Base-by-base conservation (phyloP, 257 asterid species). In the Cruciata laevipes region DNA sequence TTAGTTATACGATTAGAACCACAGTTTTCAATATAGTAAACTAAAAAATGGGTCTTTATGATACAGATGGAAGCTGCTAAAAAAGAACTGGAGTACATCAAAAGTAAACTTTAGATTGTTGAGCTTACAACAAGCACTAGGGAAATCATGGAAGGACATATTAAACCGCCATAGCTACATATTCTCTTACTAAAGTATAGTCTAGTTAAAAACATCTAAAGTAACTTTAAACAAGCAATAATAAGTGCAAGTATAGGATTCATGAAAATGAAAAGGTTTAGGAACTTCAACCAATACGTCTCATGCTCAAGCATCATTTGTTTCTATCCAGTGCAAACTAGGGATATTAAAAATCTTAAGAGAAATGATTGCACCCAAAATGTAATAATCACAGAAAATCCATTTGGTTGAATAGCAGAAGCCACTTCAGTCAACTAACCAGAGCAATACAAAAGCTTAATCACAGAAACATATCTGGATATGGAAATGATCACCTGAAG, bases 401-500 rank as follows among this genome's bases (percentile, higher is more conserved):
- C 10, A 17, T 24, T 53, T 8, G 14, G 18, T 16, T 23, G 4
- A 61, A 7, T 4, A 16, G 20, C 17, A 21, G n/a, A n/a, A n/a
- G n/a, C n/a, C 13, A n/a, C 33, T 23, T 35, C 27, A 52, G 65
- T 35, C 27, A 52, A 63, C 37, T 12, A 32, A 44, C 17, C 23
- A 6, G 5, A n/a, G 58, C 58, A 35, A 71, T 6, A 14, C 8
- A 7, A 70, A 57, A 32, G 18, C 69, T 6, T n/a, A 61, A 23
- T 32, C 61, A 42, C 14, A 11, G 16, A 0, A 47, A 40, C 2
- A 49, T 25, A 31, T 64, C 17, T 11, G 51, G 3, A 25, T 17
- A 25, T 16, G 23, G 6, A 24, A 65, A 30, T 18, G 67, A 31
- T 56, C 69, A 89, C 98, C 97, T 88, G 97, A 55, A 93, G 88